Base-by-base conservation (phyloP, 179 eudicot species). In the Monotropa hypopitys region DNA sequence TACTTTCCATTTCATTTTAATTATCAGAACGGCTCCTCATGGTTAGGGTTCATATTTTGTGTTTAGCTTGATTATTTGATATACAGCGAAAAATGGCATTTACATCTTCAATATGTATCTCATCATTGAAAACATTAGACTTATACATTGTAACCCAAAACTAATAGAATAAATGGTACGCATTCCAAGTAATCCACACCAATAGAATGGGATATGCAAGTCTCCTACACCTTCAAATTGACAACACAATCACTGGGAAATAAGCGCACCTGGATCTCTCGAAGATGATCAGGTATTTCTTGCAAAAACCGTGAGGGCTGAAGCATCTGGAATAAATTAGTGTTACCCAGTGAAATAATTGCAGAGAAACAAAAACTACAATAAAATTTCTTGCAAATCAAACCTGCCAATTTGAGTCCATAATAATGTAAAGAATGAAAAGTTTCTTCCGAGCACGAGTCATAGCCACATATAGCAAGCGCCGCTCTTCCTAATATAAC, bases 351-450 rank as follows among this genome's bases (percentile, higher is more conserved):
- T 26, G 21, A 70, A 70, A 30, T 56, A 56, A n/a, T 75, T 71
- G 59, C 62, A n/a, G 70, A 70, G 9, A 54, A 21, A 18, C 30
- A 74, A 61, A 32, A 80, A 62, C 68, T 42, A 40, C 46, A 43
- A 75, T 7, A 33, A 23, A 71, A 65, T 28, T 46, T 42, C 5
- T 49, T 21, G 67, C 78, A 32, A 35, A 68, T 76, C 10, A 69
- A 73, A 94, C 98, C 98, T 92, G 98, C 97, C 97, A 94, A 87
- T 87, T 87, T 77, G 97, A 88, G 84, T 94, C 97, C 91, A 88
- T 87, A 47, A 89, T 77, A 73, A 92, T 86, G 79, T 92, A 84
- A 70, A 90, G 86, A 46, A 94, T 87, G 83, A 83, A 88, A 80
- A 94, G 93, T 79, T 91, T 94, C 76, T 86, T 89, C 61, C 94